Evolutionary conservation across 371 early-diverging fungal genomes (phyloP).

Genomic region (Syncephalastrum monosporum): DNA sequence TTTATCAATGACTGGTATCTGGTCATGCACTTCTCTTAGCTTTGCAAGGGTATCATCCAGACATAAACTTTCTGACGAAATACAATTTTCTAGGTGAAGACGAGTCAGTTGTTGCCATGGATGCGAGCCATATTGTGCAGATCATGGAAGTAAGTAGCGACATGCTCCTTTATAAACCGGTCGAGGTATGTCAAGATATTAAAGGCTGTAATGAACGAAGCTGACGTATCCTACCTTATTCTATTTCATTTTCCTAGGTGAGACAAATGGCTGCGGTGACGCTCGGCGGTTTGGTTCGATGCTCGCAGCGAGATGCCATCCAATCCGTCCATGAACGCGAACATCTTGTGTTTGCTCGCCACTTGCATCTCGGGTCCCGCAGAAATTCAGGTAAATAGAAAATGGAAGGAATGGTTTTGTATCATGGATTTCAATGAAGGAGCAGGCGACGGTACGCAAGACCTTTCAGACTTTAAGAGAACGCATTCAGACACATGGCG

Average conservation of each 20-base stretch:
- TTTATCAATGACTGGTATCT: too few relatives aligned
- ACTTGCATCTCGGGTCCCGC: constrained; percentile 82
- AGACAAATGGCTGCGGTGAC: constrained; percentile 82
- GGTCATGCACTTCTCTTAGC: too few relatives aligned
- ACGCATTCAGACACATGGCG: constrained; percentile 96
- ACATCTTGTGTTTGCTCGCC: constrained; percentile 71
- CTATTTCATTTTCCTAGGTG: constrained; percentile 44
- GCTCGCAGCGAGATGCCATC: constrained; percentile 79
- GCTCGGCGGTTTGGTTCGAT: constrained; percentile 82
- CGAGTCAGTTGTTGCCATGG: constrained; percentile 40
- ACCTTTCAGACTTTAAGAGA: constrained; percentile 90
- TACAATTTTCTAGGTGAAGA: too few relatives aligned
- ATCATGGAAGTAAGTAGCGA: constrained; percentile 65
- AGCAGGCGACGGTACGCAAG: constrained; percentile 74
- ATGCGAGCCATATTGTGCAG: constrained; percentile 41
- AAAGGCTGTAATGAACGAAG: not conserved
- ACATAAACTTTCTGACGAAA: too few relatives aligned
- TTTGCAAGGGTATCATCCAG: too few relatives aligned
- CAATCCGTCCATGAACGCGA: constrained; percentile 53
- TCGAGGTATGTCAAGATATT: constrained; percentile 57
- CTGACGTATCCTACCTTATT: constrained; percentile 2
- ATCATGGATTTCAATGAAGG: not conserved
- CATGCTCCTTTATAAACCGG: constrained; percentile 69
- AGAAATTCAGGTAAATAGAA: constrained; percentile 80
- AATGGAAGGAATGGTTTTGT: not conserved